phyloP scores from a whole-genome alignment of 192 early-diverging fungal genomes.

The Allomyces javanicus region DNA sequence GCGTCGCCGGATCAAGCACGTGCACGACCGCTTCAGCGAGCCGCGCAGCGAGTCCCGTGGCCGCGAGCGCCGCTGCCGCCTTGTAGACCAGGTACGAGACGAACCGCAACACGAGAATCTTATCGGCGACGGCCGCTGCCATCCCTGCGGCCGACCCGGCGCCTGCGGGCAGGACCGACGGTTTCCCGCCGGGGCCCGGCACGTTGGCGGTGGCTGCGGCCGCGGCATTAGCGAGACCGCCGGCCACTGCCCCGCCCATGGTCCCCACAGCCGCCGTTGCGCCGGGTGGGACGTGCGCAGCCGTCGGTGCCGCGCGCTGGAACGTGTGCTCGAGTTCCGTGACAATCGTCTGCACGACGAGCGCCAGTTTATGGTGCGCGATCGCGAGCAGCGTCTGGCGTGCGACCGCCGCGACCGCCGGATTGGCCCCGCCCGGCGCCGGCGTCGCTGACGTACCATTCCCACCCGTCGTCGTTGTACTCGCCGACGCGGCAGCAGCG shows the following conservation, averaged over 20 bases:
- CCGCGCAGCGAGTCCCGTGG: neutral
- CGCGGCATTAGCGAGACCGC: too few relatives aligned
- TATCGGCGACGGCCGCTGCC: neutral
- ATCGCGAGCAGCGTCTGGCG: neutral
- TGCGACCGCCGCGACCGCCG: neutral
- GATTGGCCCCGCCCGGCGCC: neutral
- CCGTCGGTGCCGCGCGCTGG: too few relatives aligned
- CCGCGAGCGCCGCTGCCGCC: neutral
- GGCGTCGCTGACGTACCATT: neutral
- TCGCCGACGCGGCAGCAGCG: too few relatives aligned
- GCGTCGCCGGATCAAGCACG: neutral
- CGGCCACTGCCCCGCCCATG: too few relatives aligned
- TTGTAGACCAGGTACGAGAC: neutral
- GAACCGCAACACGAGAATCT: neutral
- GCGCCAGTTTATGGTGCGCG: neutral
- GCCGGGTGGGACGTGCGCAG: too few relatives aligned
- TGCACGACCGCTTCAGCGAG: neutral
- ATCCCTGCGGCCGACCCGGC: too few relatives aligned
- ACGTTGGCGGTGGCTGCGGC: too few relatives aligned
- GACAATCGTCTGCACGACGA: neutral
- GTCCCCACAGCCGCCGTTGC: too few relatives aligned
- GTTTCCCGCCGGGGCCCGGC: too few relatives aligned
- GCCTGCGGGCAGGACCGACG: too few relatives aligned
- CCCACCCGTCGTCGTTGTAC: too few relatives aligned
- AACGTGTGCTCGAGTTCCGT: neutral